These are phyloP conservation scores for Verticillium longisporum DNA, from an alignment of 2,329 filamentous ascomycete genomes.

Conservation along the genomic window DNA sequence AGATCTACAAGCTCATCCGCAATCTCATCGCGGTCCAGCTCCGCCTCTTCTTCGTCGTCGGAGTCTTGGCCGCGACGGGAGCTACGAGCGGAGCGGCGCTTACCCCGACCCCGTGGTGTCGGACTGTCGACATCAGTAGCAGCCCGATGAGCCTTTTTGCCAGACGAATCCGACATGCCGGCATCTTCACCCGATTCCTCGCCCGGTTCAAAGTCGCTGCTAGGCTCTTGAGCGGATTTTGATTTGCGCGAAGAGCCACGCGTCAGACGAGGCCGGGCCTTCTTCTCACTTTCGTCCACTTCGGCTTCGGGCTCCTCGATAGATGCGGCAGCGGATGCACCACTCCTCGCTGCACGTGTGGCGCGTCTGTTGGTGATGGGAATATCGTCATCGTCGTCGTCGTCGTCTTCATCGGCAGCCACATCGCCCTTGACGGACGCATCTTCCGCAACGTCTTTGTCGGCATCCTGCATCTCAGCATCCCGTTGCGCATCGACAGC, in stretches of 20 bases:
- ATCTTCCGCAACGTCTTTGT: constrained; percentile 19
- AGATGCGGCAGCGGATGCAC: constrained; percentile 18
- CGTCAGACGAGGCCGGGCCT: constrained; percentile 36
- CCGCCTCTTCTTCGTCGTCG: constrained; percentile 49
- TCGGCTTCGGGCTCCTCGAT: constrained; percentile 20
- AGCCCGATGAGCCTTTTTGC: constrained; percentile 26
- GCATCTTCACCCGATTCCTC: constrained; percentile 52
- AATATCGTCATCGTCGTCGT: constrained; percentile 42
- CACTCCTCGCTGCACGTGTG: constrained; percentile 30
- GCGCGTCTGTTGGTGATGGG: constrained; percentile 35
- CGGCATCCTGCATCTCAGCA: constrained; percentile 20
- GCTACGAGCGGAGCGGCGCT: constrained; percentile 35
- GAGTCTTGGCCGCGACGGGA: constrained; percentile 45
- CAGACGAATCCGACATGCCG: constrained; percentile 28
- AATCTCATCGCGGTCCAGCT: constrained; percentile 57
- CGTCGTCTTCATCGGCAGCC: constrained; percentile 20
- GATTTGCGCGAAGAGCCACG: constrained; percentile 38
- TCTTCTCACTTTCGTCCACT: constrained; percentile 13
- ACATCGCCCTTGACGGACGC: constrained; percentile 23
- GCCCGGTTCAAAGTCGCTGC: constrained; percentile 55
- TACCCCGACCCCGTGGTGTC: constrained; percentile 38
- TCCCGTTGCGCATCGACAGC: constrained; percentile 23
- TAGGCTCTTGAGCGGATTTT: constrained; percentile 43
- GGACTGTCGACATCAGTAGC: constrained; percentile 41
- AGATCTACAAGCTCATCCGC: constrained; percentile 61